Base-by-base conservation (phyloP, 768 basidiomycete species). In the Boletellus ananas region DNA sequence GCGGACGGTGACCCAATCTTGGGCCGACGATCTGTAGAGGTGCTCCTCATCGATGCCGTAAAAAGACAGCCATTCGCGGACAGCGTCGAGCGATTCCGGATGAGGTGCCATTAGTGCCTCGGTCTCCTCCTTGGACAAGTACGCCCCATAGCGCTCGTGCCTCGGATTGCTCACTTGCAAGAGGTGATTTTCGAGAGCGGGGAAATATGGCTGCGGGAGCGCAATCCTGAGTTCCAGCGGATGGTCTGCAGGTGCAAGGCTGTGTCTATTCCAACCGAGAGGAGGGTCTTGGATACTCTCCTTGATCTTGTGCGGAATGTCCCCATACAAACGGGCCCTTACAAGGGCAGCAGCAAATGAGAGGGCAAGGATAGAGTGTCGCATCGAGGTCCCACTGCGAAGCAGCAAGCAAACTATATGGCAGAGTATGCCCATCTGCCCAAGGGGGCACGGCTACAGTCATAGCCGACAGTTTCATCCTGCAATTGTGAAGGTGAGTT, bases 1-100 rank as follows among this genome's bases (percentile, higher is more conserved):
- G 11, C 65, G 78, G 35, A 87, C 62, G 5, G 73, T 79, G 12
- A 87, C 69, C 87, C 85, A 90, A 54, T 88, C 87, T 43, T 78
- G 74, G 0, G 85, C 84, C 3, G 83, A 75, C 10, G 86, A 85
- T 9, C 80, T 78, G 36, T 67, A 54, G 18, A 81, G 56, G 48
- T 77, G 72, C 34, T 72, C 62, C 38, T 78, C 76, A 13, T 58
- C 52, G 23, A 88, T 66, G 29, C 81, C 84, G 49, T 84, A 74
- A 2, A 71, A 72, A 0, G 68, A 69, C 13, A 89, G 70, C 86
- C 87, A 90, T 55, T 76, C 73, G 33, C 79, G 71, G 31, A 89
- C 84, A 4, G 71, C 60, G 31, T 73, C 61, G 14, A 85, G 52
- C 43, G 79, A 83, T 45, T 76, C 72, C 0, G 71, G 69, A 54